phyloP scores from a whole-genome alignment of 2,329 filamentous ascomycete species.

The Xylaria sp. region DNA sequence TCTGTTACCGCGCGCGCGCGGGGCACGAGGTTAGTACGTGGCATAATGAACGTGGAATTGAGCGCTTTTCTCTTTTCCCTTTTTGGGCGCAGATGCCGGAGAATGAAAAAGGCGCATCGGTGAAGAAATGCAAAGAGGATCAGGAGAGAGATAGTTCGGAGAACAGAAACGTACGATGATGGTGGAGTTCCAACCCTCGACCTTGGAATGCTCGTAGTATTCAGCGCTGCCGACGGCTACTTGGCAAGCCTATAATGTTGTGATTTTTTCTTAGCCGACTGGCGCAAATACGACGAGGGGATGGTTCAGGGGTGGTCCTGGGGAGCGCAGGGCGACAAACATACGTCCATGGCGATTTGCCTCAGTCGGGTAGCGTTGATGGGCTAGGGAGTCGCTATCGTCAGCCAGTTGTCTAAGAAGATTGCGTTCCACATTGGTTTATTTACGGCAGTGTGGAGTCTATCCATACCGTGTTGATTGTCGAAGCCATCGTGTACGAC shows the following conservation, averaged over 20 bases:
- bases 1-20: constrained; percentile 58
- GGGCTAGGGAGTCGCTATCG: constrained; percentile 65
- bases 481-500: constrained; percentile 44
- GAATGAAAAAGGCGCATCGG: neutral
- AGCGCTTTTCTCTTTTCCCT: too few relatives aligned
- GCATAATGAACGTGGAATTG: too few relatives aligned
- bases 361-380: constrained; percentile 80
- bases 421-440: neutral
- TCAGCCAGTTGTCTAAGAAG: constrained; percentile 16
- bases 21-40: constrained; percentile 31
- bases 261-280: constrained; percentile 33
- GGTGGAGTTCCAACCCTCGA: constrained; percentile 86
- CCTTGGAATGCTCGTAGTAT: constrained; percentile 88
- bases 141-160: constrained; percentile 10
- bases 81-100: too few relatives aligned
- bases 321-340: constrained; percentile 49
- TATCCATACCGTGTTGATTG: constrained; percentile 45
- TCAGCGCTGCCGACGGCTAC: constrained; percentile 77
- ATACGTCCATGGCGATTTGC: constrained; percentile 86
- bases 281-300: constrained; percentile 16
- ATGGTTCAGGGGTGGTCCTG: neutral
- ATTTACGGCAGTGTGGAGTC: neutral
- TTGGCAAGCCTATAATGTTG: constrained; percentile 77
- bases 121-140: neutral
- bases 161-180: constrained; percentile 80